Percentiles rank a stretch among this genome's conserved stretches.
Evolutionary conservation across 345 rosid species (phyloP).

Genomic region (Hibiscus syriacus): DNA sequence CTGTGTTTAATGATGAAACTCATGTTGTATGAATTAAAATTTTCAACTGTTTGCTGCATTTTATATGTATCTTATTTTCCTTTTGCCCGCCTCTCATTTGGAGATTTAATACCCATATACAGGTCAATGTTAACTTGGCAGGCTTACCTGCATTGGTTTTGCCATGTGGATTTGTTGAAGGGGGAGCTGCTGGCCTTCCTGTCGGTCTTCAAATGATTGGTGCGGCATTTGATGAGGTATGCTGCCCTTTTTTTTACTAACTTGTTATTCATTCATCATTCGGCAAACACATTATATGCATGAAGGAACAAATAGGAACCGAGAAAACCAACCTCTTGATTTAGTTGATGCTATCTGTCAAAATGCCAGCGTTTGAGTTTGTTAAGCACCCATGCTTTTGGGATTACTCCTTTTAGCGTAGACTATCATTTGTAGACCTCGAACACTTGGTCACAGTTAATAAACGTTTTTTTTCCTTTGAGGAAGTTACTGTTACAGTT

Average conservation of each 20-base stretch:
- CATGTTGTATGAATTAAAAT: too few relatives aligned
- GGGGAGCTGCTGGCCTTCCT: constrained; percentile 64
- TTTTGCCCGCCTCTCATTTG: too few relatives aligned
- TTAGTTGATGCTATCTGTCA: neutral
- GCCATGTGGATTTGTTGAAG: constrained; percentile 88
- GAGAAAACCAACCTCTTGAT: too few relatives aligned
- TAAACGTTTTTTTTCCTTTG: too few relatives aligned
- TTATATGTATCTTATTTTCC: too few relatives aligned
- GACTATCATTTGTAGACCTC: neutral
- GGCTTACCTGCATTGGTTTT: constrained; percentile 87
- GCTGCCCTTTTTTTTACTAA: neutral
- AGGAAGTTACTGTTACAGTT: too few relatives aligned
- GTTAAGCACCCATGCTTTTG: neutral
- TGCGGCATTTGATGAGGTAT: constrained; percentile 82
- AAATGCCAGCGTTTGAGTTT: neutral
- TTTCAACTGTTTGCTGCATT: too few relatives aligned
- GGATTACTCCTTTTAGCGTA: neutral
- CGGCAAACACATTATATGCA: too few relatives aligned
- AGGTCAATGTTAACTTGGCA: constrained; percentile 93
- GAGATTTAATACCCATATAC: constrained; percentile 6
- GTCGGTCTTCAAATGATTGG: constrained; percentile 96
- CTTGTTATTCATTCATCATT: neutral
- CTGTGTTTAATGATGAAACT: too few relatives aligned
- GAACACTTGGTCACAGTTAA: neutral
- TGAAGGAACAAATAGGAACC: too few relatives aligned